Base-by-base conservation (phyloP, 2,329 filamentous ascomycete species). In the Camptophora hylomeconis region DNA sequence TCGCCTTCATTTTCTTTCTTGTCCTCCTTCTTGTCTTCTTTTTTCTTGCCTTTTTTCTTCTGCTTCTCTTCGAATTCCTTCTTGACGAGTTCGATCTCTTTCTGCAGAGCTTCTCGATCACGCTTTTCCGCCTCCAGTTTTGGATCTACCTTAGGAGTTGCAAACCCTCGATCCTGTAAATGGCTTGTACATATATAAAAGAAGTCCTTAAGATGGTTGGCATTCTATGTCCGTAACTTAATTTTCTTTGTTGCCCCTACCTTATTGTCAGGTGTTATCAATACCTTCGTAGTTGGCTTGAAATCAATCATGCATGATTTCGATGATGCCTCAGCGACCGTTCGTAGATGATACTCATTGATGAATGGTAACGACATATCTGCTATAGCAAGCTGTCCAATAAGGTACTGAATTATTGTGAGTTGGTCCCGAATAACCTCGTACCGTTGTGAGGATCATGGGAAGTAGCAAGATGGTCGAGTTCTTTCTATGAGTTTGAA, bases 221-320 rank as follows among this genome's bases (percentile, higher is more conserved):
- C 32, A 38, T 25, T 20, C n/a, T 15, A 18, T 14, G 12, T 23
- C 27, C n/a, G 4, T 18, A 12, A 10, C 5, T 17, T 13, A 17
- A 32, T 6, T 24, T 17, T 15, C 10, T 11, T 16, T 15, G 5
- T 11, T 24, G 11, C 15, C 39, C 47, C 44, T 58, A 89, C 86
- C 72, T 87, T 89, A 47, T 82, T 86, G 46, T 92, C 84, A 1
- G 80, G 72, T 6, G 84, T 92, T 43, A 93, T 81, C 31, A 98
- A 63, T 11, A 95, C 87, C 41, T 78, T 92, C 5, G 76, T 73
- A 35, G 77, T 83, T 6, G 80, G 79, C 56, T 89, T 92, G 63
- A 78, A 92, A 65, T 89, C 95, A 39, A 95, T 73, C 54, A 83
- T 79, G 56, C 89, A 98, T 27, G 81, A 66, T 56, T 81, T 92